Evolutionary conservation across 1,139 yeast species (phyloP).

Genomic region (Debaryomycetaceae sp.): DNA sequence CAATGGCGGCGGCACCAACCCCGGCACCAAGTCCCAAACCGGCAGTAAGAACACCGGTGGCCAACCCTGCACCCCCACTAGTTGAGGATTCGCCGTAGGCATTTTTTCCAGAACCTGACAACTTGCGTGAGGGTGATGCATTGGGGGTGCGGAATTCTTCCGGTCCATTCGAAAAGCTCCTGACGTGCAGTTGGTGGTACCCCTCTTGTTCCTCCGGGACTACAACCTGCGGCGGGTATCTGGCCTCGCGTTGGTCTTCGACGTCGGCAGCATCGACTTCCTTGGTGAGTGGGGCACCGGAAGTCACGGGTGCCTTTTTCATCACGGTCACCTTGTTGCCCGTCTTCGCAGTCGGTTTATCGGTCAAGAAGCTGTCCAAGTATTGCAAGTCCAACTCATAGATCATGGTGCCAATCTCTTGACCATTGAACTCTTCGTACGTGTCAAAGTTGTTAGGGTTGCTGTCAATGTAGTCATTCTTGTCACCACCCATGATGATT

Average conservation of each 20-base stretch:
- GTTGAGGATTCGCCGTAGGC: constrained; percentile 3
- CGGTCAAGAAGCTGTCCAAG: constrained; percentile 28
- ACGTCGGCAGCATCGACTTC: constrained; percentile 1
- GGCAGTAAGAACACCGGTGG: constrained; percentile 12
- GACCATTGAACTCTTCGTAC: constrained; percentile 50
- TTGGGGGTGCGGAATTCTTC: constrained; percentile 43
- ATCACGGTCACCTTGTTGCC: constrained; percentile 7
- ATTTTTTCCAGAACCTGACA: constrained; percentile 13
- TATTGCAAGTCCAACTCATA: constrained; percentile 54
- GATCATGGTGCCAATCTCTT: constrained; percentile 52
- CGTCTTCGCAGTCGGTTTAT: constrained; percentile 6
- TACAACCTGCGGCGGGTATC: no score
- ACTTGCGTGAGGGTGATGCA: constrained; percentile 25
- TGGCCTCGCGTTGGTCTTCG: no score
- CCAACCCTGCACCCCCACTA: constrained; percentile 11
- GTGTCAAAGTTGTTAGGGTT: constrained; percentile 38
- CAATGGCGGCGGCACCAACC: constrained; percentile 6
- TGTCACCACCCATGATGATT: constrained; percentile 90
- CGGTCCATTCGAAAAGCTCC: constrained; percentile 38
- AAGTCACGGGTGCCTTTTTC: constrained; percentile 12
- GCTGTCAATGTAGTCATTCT: constrained; percentile 49
- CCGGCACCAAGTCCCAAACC: constrained; percentile 12
- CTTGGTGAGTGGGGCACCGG: no score
- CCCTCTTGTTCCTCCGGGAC: constrained; percentile 13
- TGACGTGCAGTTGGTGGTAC: constrained; percentile 26